Percentiles rank a stretch among this genome's conserved stretches.
These are phyloP conservation scores for Phytopythium boreale DNA, from an alignment of 352 stramenopile genomes.

Conservation along the genomic window DNA sequence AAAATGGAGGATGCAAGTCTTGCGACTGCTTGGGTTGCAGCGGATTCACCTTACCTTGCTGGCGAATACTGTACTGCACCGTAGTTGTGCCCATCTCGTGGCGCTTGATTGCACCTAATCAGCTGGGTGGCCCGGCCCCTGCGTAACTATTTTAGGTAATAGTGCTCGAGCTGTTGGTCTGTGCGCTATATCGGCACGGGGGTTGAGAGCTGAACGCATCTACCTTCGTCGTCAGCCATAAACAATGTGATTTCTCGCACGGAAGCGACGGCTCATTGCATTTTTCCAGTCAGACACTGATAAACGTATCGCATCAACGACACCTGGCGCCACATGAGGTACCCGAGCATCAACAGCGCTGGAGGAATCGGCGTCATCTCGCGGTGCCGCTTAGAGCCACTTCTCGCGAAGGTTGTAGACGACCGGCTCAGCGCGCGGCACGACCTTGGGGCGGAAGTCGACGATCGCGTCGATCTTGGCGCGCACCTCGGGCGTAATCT, in stretches of 20 bases:
- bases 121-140: too few relatives aligned
- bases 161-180: too few relatives aligned
- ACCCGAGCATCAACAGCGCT: not conserved
- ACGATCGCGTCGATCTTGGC: constrained; percentile 69
- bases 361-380: not conserved
- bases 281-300: not conserved
- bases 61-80: too few relatives aligned
- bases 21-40: not conserved
- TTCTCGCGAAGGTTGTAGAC: constrained; percentile 33
- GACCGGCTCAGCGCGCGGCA: constrained; percentile 22
- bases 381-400: constrained; percentile 21
- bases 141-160: too few relatives aligned
- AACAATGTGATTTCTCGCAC: too few relatives aligned
- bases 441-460: constrained; percentile 33
- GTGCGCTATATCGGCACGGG: too few relatives aligned
- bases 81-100: too few relatives aligned
- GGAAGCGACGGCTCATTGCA: too few relatives aligned
- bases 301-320: not conserved
- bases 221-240: too few relatives aligned
- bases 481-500: constrained; percentile 70
- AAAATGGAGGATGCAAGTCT: not conserved
- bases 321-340: not conserved
- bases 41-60: too few relatives aligned
- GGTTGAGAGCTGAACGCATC: too few relatives aligned
- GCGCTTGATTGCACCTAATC: too few relatives aligned